phyloP scores from a whole-genome alignment of 345 rosid genomes.

The Eucalyptus curtisii region DNA sequence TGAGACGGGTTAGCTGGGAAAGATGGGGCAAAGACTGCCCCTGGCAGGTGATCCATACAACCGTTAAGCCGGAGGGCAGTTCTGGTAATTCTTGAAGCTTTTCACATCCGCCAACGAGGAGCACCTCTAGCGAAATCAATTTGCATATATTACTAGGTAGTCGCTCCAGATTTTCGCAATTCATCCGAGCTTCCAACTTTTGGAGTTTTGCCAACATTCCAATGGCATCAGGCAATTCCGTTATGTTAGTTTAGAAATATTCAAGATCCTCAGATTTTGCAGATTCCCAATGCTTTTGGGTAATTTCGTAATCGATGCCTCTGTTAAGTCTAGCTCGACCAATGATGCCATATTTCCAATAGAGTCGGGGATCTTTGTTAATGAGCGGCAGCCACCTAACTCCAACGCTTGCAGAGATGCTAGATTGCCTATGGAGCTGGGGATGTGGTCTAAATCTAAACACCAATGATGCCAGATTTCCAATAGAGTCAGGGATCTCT shows the following conservation, averaged over 20 bases:
- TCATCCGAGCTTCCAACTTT: fast-evolving
- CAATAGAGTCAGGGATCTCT: too few relatives aligned
- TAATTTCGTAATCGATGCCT: fast-evolving
- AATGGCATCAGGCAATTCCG: too few relatives aligned
- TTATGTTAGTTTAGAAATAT: fast-evolving
- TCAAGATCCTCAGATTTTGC: fast-evolving
- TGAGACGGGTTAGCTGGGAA: neutral
- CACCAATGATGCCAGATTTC: too few relatives aligned
- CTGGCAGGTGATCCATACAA: fast-evolving
- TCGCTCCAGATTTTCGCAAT: fast-evolving
- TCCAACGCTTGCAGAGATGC: too few relatives aligned
- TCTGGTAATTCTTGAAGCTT: neutral
- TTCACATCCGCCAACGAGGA: fast-evolving
- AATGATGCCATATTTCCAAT: too few relatives aligned
- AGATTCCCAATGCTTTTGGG: too few relatives aligned
- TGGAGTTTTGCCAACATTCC: too few relatives aligned
- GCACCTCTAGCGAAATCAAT: neutral
- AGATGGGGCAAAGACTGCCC: neutral
- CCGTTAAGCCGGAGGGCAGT: neutral
- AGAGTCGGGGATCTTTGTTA: too few relatives aligned
- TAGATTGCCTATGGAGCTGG: too few relatives aligned
- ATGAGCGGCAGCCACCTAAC: too few relatives aligned
- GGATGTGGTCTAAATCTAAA: too few relatives aligned
- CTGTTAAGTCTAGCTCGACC: fast-evolving
- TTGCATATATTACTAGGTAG: neutral